A percentile compares a stretch with the other conserved stretches of the same genome.
Conservation (phyloP, 1,284 basidiomycete genomes). For the Malassezia sympodialis region DNA sequence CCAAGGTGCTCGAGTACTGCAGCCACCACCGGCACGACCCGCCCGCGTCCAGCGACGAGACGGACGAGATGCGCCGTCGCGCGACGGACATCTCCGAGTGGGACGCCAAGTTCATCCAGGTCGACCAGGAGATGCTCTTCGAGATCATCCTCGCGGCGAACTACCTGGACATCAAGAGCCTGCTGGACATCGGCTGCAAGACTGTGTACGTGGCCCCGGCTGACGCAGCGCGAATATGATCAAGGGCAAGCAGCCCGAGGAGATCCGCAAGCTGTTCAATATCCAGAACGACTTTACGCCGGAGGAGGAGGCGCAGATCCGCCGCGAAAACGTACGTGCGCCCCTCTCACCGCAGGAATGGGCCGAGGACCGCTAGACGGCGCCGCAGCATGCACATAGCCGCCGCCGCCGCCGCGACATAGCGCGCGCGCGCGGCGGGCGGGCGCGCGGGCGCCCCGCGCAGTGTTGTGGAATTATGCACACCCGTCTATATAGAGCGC, state of each 20-base stretch:
- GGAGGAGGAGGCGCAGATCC: conserved; percentile 99
- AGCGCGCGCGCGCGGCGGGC: no score
- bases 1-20: conserved; percentile 99
- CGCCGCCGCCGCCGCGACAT: no score
- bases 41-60: conserved; percentile 65
- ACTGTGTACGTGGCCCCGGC: conserved; percentile 57
- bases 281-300: conserved; percentile 74
- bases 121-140: conserved; percentile 94
- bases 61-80: conserved; percentile 86
- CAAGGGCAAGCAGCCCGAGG: conserved; percentile 92
- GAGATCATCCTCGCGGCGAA: conserved; percentile 99
- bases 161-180: conserved; percentile 98
- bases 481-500: neutral
- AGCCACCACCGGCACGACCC: conserved; percentile 96
- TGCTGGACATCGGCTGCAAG: conserved; percentile 98
- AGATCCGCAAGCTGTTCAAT: conserved; percentile 92
- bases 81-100: conserved; percentile 96
- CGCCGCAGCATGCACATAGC: neutral
- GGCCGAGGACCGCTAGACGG: conserved; percentile 44
- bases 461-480: neutral
- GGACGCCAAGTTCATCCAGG: conserved; percentile 90
- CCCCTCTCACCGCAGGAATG: conserved; percentile 28
- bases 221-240: conserved; percentile 81
- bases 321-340: conserved; percentile 77
- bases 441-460: neutral